Conservation (phyloP, 768 basidiomycete species). For the Auricularia cornea region DNA sequence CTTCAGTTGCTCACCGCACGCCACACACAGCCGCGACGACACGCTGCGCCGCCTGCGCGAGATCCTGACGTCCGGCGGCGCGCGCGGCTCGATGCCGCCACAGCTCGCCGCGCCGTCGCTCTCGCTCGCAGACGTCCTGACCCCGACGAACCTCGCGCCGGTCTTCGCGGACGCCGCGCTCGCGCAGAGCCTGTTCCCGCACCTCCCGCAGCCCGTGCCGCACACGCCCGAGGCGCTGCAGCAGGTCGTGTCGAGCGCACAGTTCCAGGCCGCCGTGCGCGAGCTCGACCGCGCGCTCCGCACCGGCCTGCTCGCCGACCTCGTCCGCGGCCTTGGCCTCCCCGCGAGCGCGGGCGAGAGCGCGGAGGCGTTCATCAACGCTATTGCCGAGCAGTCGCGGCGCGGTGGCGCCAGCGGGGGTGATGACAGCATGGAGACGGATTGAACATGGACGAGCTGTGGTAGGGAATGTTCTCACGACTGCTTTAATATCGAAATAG, state of each 20-base stretch:
- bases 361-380: slow-evolving; percentile 70
- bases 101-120: slow-evolving; percentile 35
- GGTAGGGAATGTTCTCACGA: too few relatives aligned
- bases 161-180: slow-evolving; percentile 39
- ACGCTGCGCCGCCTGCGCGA: not conserved
- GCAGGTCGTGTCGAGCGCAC: slow-evolving; percentile 72
- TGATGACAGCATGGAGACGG: slow-evolving; percentile 72
- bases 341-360: slow-evolving; percentile 79
- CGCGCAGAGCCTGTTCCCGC: not conserved
- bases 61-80: not conserved
- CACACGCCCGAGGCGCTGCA: slow-evolving; percentile 63
- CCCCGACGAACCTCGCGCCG: slow-evolving; percentile 61
- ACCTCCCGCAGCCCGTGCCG: slow-evolving; percentile 18
- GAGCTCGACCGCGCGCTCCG: slow-evolving; percentile 79
- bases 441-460: slow-evolving; percentile 32
- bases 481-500: too few relatives aligned
- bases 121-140: slow-evolving; percentile 67
- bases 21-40: not conserved
- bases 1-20: not conserved
- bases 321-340: slow-evolving; percentile 72
- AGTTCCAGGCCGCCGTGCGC: slow-evolving; percentile 70
- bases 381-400: slow-evolving; percentile 63
- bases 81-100: slow-evolving; percentile 20
- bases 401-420: slow-evolving; percentile 30
- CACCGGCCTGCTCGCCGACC: slow-evolving; percentile 65